These are phyloP conservation scores for Metrosideros polymorpha DNA, from an alignment of 441 rosid genomes.

Conservation along the genomic window DNA sequence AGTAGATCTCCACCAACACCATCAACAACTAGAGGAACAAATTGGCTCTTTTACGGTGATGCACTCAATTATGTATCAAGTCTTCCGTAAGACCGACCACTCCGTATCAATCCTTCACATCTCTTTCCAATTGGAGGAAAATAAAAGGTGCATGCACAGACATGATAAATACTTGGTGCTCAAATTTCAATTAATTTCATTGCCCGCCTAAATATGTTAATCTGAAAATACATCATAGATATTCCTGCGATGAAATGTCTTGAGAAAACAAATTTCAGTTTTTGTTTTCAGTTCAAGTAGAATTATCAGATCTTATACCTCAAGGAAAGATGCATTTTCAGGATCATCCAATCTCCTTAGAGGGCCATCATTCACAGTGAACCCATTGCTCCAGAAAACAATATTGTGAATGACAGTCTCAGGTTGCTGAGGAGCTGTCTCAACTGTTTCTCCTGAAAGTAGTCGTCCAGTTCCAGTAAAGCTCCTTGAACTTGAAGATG, in stretches of 20 bases:
- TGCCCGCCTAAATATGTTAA: not conserved
- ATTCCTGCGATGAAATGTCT: not conserved
- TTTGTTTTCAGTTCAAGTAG: not conserved
- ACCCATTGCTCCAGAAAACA: constrained; percentile 91
- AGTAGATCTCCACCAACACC: not conserved
- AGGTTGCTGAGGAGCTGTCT: constrained; percentile 75
- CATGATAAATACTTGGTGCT: not conserved
- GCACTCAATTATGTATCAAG: not conserved
- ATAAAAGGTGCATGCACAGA: not conserved
- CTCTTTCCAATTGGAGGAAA: not conserved
- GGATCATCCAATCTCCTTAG: constrained; percentile 89
- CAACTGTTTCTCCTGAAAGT: constrained; percentile 71
- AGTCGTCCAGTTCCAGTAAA: constrained; percentile 85
- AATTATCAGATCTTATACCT: constrained; percentile 30
- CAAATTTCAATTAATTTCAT: not conserved
- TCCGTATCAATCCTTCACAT: not conserved
- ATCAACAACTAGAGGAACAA: not conserved
- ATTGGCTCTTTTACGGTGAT: not conserved
- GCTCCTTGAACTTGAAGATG: constrained; percentile 75
- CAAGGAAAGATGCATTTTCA: constrained; percentile 85
- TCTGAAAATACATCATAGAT: not conserved
- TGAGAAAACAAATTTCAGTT: not conserved
- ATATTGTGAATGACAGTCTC: constrained; percentile 77
- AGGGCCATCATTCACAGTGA: constrained; percentile 92
- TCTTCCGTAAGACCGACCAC: not conserved